phyloP scores from a whole-genome alignment of 2,329 filamentous ascomycete species.

The Xylaria sp. region DNA sequence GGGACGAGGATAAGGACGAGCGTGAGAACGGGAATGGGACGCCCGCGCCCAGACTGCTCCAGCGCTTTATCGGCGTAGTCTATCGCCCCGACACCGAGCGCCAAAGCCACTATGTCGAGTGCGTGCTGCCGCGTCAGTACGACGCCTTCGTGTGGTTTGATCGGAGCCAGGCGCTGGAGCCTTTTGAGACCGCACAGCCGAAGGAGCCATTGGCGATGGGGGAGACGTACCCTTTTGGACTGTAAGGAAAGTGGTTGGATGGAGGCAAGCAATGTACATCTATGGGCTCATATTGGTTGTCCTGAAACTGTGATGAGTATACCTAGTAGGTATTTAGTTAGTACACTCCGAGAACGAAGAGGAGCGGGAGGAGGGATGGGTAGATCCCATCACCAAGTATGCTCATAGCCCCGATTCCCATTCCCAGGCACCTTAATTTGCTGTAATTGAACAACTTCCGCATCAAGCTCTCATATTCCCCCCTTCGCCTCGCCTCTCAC shows the following conservation, averaged over 20 bases:
- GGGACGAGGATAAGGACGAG: neutral
- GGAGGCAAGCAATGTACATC: neutral
- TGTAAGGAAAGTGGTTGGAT: conserved; percentile 45
- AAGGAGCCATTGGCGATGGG: conserved; percentile 54
- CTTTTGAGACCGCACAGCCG: conserved; percentile 60
- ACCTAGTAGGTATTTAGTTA: neutral
- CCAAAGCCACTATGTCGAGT: conserved; percentile 60
- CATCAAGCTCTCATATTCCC: neutral
- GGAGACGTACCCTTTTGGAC: conserved; percentile 64
- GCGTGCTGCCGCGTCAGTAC: conserved; percentile 60
- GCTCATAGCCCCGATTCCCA: no score
- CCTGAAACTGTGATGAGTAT: neutral
- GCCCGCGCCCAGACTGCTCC: conserved; percentile 51
- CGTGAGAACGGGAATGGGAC: conserved; percentile 33
- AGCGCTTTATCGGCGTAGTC: conserved; percentile 65
- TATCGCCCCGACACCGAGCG: conserved; percentile 62
- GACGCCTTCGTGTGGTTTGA: conserved; percentile 64
- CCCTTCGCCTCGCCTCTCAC: no score
- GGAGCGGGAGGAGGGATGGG: no score
- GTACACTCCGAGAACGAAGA: neutral
- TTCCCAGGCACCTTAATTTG: neutral
- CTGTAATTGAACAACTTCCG: neutral
- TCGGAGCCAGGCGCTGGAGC: conserved; percentile 55
- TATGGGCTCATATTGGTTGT: neutral
- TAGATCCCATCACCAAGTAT: no score